Base-by-base conservation (phyloP, 2,329 filamentous ascomycete species). In the Curvularia lunata region DNA sequence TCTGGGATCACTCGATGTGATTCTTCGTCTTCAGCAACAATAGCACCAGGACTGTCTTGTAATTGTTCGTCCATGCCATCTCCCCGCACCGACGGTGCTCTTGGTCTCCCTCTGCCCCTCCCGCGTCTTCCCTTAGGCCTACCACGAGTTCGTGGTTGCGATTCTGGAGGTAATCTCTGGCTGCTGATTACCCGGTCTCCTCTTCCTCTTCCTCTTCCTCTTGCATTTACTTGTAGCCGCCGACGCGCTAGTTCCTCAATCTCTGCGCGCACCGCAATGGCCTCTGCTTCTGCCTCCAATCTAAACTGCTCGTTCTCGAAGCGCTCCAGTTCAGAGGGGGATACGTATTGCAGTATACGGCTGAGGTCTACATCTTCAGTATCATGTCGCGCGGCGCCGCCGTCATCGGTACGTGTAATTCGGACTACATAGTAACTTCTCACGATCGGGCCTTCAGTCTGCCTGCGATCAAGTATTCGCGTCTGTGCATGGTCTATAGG, bases 281-380 rank as follows among this genome's bases (percentile, higher is more conserved):
- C 67, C 42, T 73, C 65, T 1, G 68, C 71, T 49, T 72, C 67
- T 0, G 68, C 67, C 48, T 74, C 69, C 9, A 67, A 57, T 8
- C 51, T 58, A 54, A 72, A 74, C 54, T 74, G 68, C 43, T 66
- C 66, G 37, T 74, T 73, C 48, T 76, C 73, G 38, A 65, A 76
- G 8, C 71, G 61, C 40, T 75, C 72, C 6, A 75, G 59, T 59
- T 76, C 72, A 10, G 62, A 52, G 5, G 62, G 63, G 1, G 67
- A 71, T 3, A 75, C 71, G 43, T 68, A 74, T 6, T 69, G 51
- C 34, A 74, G 47, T 28, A 76, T 75, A 19, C 66, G 58, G 42
- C 65, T 68, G 37, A 71, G 38, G 43, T 75, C 68, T 13, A 75
- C 70, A 8, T 70, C 56, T 19, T 63, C 52, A 2, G 60, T 52